Evolutionary conservation across 2,329 filamentous ascomycete species (phyloP).

Genomic region (Penicillium sp.): DNA sequence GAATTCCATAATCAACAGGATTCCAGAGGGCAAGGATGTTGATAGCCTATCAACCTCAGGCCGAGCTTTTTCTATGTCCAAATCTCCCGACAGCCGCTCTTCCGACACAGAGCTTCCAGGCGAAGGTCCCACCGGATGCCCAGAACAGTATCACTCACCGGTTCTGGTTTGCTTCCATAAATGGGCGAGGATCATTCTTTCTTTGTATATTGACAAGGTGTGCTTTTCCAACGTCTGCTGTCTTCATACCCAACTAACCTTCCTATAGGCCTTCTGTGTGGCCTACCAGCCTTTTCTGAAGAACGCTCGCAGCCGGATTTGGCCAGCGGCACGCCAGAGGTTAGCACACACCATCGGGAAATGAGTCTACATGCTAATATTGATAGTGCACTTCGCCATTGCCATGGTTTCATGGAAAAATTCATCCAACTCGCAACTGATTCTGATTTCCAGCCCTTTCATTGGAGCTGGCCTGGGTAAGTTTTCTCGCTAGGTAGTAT

Average conservation of each 20-base stretch:
- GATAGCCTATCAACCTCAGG: slow-evolving; percentile 22
- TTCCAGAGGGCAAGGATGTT: slow-evolving; percentile 36
- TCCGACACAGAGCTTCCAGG: slow-evolving; percentile 36
- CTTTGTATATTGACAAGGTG: slow-evolving; percentile 48
- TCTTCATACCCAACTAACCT: background rate
- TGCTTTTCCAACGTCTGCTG: background rate
- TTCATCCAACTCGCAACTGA: slow-evolving; percentile 50
- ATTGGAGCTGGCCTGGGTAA: slow-evolving; percentile 51
- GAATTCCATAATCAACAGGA: slow-evolving; percentile 44
- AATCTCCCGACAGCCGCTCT: slow-evolving; percentile 29
- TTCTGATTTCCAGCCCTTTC: slow-evolving; percentile 49
- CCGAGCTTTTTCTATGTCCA: slow-evolving; percentile 28
- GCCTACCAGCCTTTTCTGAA: slow-evolving; percentile 52
- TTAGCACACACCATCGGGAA: slow-evolving; percentile 14
- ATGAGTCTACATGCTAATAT: slow-evolving; percentile 8
- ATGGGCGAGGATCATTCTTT: slow-evolving; percentile 48
- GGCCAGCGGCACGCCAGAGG: slow-evolving; percentile 49
- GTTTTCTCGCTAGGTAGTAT: background rate
- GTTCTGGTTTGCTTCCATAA: slow-evolving; percentile 48
- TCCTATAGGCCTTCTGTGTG: slow-evolving; percentile 45
- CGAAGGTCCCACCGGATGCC: slow-evolving; percentile 38
- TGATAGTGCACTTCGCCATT: slow-evolving; percentile 46
- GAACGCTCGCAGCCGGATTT: slow-evolving; percentile 49
- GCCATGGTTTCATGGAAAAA: slow-evolving; percentile 51
- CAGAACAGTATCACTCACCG: slow-evolving; percentile 46